Evolutionary conservation across 2,329 filamentous ascomycete genomes (phyloP).

Genomic region (Monosporascus sp.): DNA sequence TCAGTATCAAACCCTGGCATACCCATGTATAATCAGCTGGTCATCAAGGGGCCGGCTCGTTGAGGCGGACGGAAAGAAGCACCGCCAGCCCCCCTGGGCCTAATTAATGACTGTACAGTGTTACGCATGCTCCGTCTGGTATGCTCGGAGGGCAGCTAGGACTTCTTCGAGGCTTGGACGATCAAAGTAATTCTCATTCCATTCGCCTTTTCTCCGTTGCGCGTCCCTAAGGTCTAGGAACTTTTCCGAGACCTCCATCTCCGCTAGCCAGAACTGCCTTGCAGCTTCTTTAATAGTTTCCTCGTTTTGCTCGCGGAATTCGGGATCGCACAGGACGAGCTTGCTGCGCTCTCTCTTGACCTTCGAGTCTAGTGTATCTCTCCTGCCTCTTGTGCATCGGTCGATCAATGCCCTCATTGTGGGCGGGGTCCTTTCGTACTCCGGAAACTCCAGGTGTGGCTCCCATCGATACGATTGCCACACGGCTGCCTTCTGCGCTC

Average conservation of each 20-base stretch:
- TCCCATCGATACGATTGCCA: constrained; percentile 57
- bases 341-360: constrained; percentile 41
- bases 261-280: constrained; percentile 42
- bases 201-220: constrained; percentile 33
- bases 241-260: constrained; percentile 42
- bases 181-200: constrained; percentile 46
- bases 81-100: not conserved
- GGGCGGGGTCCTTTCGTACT: constrained; percentile 42
- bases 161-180: constrained; percentile 44
- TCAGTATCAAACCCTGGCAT: no score
- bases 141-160: constrained; percentile 21
- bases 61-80: not conserved
- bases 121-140: constrained; percentile 7
- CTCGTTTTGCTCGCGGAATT: constrained; percentile 27
- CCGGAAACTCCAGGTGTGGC: constrained; percentile 51
- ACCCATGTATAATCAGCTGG: no score
- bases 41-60: no score
- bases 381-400: constrained; percentile 45
- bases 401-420: constrained; percentile 44
- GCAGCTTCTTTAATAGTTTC: constrained; percentile 29
- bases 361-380: constrained; percentile 37
- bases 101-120: not conserved
- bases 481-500: constrained; percentile 50
- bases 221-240: constrained; percentile 39
- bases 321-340: constrained; percentile 37